These are phyloP conservation scores for Fraxinus dipetala DNA, from an alignment of 305 asterid species.

Conservation along the genomic window DNA sequence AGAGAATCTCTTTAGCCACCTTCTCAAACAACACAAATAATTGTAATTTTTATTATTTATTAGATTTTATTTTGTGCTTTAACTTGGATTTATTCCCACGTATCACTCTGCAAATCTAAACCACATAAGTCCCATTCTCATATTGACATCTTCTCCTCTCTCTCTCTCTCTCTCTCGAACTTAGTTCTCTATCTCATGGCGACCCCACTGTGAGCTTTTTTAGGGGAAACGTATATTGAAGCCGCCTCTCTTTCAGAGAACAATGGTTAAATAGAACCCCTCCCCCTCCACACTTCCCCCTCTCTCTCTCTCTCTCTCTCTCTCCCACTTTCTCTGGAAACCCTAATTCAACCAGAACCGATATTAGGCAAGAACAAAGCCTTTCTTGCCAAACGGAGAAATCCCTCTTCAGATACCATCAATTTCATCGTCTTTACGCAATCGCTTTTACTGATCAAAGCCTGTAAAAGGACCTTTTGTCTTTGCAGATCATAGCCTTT, in stretches of 20 bases:
- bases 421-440: constrained; percentile 12
- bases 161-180: constrained; percentile 18
- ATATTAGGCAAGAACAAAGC: background rate
- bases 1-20: no score
- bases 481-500: constrained; percentile 16
- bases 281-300: background rate
- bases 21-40: no score
- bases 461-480: background rate
- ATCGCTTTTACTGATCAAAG: background rate
- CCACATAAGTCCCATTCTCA: constrained; percentile 23
- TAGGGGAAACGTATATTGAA: constrained; percentile 22
- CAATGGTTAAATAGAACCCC: background rate
- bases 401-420: background rate
- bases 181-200: constrained; percentile 31
- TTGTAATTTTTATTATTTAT: no score
- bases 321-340: constrained; percentile 20
- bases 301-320: background rate
- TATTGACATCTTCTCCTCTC: background rate
- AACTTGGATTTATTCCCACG: background rate
- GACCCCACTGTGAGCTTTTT: constrained; percentile 36
- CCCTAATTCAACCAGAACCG: constrained; percentile 31
- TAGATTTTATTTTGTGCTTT: no score
- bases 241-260: constrained; percentile 14
- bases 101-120: constrained; percentile 35
- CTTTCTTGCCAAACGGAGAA: background rate